Base-by-base conservation (phyloP, 768 basidiomycete genomes). In the Lactifluus piperatus region DNA sequence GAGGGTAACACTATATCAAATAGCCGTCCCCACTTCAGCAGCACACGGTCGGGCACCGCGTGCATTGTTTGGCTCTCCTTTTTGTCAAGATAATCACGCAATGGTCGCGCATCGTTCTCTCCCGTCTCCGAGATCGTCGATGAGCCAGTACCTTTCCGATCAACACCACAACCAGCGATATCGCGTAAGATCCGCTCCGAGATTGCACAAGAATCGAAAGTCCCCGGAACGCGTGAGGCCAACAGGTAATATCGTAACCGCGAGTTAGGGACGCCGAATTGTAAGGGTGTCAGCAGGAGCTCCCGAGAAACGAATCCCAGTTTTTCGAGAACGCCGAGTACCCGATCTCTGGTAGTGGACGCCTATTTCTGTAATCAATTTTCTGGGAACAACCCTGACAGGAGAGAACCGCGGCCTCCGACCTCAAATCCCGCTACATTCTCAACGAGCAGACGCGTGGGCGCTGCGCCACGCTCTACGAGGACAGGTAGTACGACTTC, bases 371-470 rank as follows among this genome's bases (percentile, higher is more conserved):
- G 13, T 30, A 18, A 36, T n/a, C 48, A 18, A 36, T 50, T 8
- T 22, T 34, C 22, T n/a, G n/a, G 18, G 20, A 7, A 22, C 8
- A 20, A 27, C 27, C 36, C 11, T 24, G 16, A 36, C n/a, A 51
- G 49, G 27, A 51, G 32, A 34, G 43, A 22, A 34, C 0, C n/a
- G 20, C 4, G n/a, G 7, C 47, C 3, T 30, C 58, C 16, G 32
- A 88, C 89, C 82, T 89, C 86, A 64, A 91, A 91, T 7, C 88
- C 88, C 10, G 83, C 86, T 3, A 92, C 90, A 64, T 91, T 91
- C 68, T 91, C 90, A 10, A 92, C 74, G 11, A 91, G 75, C 11
- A 92, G 67, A 59, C 77, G 79, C 3, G 71, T 71, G 5, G 90
- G 90, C 55, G 82, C 80, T 4, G 69, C 70, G 34, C 73, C 65